phyloP scores from a whole-genome alignment of 2,329 filamentous ascomycete genomes.

The Verticillium dahliae region DNA sequence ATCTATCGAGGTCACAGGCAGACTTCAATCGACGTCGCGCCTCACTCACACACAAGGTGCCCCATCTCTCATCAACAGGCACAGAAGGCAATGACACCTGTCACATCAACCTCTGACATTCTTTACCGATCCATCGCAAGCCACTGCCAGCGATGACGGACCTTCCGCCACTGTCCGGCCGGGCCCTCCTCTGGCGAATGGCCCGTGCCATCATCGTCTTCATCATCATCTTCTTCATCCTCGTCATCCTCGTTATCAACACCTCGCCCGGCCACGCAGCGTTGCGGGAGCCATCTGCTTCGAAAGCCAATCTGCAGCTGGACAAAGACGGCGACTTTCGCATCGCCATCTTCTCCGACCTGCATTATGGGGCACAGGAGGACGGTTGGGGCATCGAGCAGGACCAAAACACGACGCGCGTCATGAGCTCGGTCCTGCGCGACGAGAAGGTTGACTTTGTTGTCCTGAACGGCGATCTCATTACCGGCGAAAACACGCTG shows the following conservation, averaged over 20 bases:
- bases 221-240: slow-evolving; percentile 8
- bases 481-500: slow-evolving; percentile 51
- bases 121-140: not conserved
- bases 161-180: not conserved
- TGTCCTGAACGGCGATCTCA: slow-evolving; percentile 57
- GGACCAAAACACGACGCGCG: slow-evolving; percentile 36
- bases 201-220: slow-evolving; percentile 9
- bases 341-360: slow-evolving; percentile 42
- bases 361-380: slow-evolving; percentile 49
- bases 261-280: slow-evolving; percentile 11
- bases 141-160: not conserved
- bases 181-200: slow-evolving; percentile 7
- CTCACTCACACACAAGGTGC: not conserved
- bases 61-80: not conserved
- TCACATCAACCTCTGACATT: not conserved
- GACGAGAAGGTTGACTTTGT: slow-evolving; percentile 43
- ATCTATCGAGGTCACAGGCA: not conserved
- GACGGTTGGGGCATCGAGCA: slow-evolving; percentile 27
- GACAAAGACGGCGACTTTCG: slow-evolving; percentile 8
- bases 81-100: not conserved
- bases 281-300: slow-evolving; percentile 7
- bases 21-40: not conserved
- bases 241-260: slow-evolving; percentile 11
- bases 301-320: slow-evolving; percentile 4
- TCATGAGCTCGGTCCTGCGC: slow-evolving; percentile 41